These are phyloP conservation scores for Talaromyces sp. DNA, from an alignment of 2,329 filamentous ascomycete genomes.

Conservation along the genomic window DNA sequence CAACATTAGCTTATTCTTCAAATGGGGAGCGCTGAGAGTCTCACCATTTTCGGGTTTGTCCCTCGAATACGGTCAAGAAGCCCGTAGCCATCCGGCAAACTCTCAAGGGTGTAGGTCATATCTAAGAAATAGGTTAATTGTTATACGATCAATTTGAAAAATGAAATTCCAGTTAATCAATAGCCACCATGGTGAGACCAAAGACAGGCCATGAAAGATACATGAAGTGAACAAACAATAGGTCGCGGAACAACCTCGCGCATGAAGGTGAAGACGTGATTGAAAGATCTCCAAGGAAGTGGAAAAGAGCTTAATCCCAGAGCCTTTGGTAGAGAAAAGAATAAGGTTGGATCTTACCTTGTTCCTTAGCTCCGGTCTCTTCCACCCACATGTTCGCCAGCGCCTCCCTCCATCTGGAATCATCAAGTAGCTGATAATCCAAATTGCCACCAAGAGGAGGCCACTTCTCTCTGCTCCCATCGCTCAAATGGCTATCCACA, in stretches of 20 bases:
- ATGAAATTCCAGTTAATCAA: background rate
- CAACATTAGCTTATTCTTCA: no score
- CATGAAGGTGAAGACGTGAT: background rate
- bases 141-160: background rate
- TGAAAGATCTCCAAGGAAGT: no score
- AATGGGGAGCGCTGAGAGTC: no score
- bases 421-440: constrained; percentile 41
- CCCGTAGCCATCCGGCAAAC: constrained; percentile 58
- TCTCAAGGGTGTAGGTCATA: constrained; percentile 54
- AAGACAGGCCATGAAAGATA: background rate
- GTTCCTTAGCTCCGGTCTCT: constrained; percentile 40
- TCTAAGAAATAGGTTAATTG: constrained; percentile 30
- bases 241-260: background rate
- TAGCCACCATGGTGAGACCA: background rate
- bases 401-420: constrained; percentile 51
- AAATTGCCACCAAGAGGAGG: constrained; percentile 25
- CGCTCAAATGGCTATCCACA: constrained; percentile 38
- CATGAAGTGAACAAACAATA: background rate
- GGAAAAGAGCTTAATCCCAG: background rate
- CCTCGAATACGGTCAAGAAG: constrained; percentile 54
- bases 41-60: no score
- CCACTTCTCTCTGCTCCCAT: constrained; percentile 42
- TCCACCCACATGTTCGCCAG: constrained; percentile 54
- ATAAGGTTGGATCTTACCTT: constrained; percentile 33
- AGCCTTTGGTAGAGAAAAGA: background rate